phyloP scores from a whole-genome alignment of 768 basidiomycete species.

The Mycena metata region DNA sequence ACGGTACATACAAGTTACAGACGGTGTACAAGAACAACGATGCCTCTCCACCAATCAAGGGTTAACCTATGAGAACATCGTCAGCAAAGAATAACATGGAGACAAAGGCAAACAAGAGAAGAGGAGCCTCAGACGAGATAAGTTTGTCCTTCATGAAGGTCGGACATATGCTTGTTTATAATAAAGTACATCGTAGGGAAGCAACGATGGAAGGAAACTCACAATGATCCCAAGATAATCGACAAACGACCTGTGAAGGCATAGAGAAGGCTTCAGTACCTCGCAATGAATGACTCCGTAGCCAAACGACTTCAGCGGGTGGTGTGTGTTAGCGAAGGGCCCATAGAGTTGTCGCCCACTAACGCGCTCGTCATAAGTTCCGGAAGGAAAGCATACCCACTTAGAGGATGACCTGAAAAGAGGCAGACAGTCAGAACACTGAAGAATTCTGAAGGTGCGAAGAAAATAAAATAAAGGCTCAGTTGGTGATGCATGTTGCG shows the following conservation, averaged over 20 bases:
- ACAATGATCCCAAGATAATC: conserved; percentile 14
- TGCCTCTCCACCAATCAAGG: neutral
- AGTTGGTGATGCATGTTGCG: conserved; percentile 85
- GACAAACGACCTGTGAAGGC: neutral
- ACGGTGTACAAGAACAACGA: neutral
- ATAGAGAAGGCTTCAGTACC: conserved; percentile 17
- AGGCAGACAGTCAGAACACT: conserved; percentile 19
- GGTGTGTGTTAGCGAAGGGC: conserved; percentile 57
- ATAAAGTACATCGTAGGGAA: conserved; percentile 63
- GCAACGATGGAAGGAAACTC: conserved; percentile 13
- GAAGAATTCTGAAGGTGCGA: conserved; percentile 20
- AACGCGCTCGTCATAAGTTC: conserved; percentile 49
- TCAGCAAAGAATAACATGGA: conserved; percentile 8
- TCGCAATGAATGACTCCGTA: neutral
- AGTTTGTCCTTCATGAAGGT: conserved; percentile 65
- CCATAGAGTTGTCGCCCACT: conserved; percentile 54
- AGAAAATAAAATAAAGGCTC: conserved; percentile 49
- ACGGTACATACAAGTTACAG: conserved; percentile 14
- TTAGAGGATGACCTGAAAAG: conserved; percentile 11
- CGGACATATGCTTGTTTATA: conserved; percentile 84
- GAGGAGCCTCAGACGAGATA: conserved; percentile 61
- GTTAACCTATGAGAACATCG: conserved; percentile 4
- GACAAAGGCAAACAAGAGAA: neutral
- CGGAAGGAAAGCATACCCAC: conserved; percentile 30
- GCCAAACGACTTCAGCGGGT: conserved; percentile 53